phyloP scores from a whole-genome alignment of 2,329 filamentous ascomycete genomes.

The Pseudonectria buxi region DNA sequence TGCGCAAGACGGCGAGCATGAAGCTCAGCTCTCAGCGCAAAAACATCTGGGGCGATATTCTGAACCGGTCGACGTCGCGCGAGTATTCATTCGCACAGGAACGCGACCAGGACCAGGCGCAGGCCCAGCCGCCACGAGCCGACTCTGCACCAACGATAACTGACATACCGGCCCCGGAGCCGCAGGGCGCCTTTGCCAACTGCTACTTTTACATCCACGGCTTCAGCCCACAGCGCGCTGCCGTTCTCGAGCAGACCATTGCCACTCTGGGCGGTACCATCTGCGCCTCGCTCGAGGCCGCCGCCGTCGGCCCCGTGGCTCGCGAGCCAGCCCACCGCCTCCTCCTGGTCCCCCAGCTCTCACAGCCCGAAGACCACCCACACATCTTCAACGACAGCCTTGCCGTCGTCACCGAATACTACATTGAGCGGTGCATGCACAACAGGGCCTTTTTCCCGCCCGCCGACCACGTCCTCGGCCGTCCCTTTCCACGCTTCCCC shows the following conservation, averaged over 20 bases:
- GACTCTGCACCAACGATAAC: slow-evolving; percentile 4
- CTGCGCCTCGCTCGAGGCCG: slow-evolving; percentile 36
- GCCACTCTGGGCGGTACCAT: slow-evolving; percentile 41
- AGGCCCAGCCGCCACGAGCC: slow-evolving; percentile 4
- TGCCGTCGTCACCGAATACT: slow-evolving; percentile 75
- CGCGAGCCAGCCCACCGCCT: slow-evolving; percentile 35
- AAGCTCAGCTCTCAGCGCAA: slow-evolving; percentile 75
- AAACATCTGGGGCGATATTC: slow-evolving; percentile 85
- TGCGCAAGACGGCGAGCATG: slow-evolving; percentile 80
- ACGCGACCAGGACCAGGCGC: slow-evolving; percentile 6
- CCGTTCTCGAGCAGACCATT: slow-evolving; percentile 42
- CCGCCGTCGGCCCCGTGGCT: slow-evolving; percentile 24
- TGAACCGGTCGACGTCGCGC: slow-evolving; percentile 41
- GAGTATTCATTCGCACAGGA: slow-evolving; percentile 28
- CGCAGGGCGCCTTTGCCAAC: slow-evolving; percentile 42
- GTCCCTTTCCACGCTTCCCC: slow-evolving; percentile 66
- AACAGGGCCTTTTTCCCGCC: slow-evolving; percentile 66
- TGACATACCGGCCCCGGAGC: slow-evolving; percentile 8
- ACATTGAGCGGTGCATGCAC: slow-evolving; percentile 82
- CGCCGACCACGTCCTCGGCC: slow-evolving; percentile 62
- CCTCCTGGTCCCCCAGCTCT: slow-evolving; percentile 48
- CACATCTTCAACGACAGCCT: slow-evolving; percentile 31
- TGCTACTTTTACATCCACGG: slow-evolving; percentile 56
- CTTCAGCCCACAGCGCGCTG: slow-evolving; percentile 46
- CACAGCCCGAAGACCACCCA: slow-evolving; percentile 39